Conservation (phyloP, 139 green algal species). For the Zygnema cylindricum region DNA sequence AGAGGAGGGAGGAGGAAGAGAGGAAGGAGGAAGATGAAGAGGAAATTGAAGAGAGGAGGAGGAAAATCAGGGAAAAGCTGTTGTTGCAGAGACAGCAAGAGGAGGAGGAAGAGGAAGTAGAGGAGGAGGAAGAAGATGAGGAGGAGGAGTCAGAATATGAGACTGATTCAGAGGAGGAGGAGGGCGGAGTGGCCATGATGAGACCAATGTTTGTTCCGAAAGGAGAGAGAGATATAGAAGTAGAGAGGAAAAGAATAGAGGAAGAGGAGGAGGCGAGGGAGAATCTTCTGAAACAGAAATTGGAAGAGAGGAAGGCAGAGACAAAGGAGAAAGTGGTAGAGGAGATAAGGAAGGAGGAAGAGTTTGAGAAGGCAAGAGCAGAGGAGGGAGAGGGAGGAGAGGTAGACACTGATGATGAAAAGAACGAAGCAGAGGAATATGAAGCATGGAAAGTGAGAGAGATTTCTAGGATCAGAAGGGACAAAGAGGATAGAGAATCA, state of each 20-base stretch:
- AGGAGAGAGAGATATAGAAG: conserved; percentile 62
- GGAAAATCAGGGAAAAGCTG: conserved; percentile 28
- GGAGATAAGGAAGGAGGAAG: conserved; percentile 64
- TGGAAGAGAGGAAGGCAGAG: conserved; percentile 57
- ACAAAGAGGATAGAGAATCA: conserved; percentile 66
- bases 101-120: background rate
- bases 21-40: conserved; percentile 60
- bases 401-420: conserved; percentile 86
- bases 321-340: conserved; percentile 58
- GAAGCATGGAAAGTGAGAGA: conserved; percentile 85
- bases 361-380: conserved; percentile 70
- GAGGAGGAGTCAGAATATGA: conserved; percentile 56
- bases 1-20: conserved; percentile 52
- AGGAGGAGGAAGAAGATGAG: conserved; percentile 57
- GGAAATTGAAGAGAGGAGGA: conserved; percentile 44
- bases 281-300: conserved; percentile 34
- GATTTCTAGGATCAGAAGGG: conserved; percentile 76
- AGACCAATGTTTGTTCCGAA: conserved; percentile 67
- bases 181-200: conserved; percentile 40
- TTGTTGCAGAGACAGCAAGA: conserved; percentile 22
- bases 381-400: conserved; percentile 41
- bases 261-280: conserved; percentile 87
- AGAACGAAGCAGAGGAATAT: conserved; percentile 76
- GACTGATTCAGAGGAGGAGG: conserved; percentile 64
- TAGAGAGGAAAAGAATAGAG: conserved; percentile 74